Conservation (phyloP, 1,139 yeast species). For the Candida sp. region DNA sequence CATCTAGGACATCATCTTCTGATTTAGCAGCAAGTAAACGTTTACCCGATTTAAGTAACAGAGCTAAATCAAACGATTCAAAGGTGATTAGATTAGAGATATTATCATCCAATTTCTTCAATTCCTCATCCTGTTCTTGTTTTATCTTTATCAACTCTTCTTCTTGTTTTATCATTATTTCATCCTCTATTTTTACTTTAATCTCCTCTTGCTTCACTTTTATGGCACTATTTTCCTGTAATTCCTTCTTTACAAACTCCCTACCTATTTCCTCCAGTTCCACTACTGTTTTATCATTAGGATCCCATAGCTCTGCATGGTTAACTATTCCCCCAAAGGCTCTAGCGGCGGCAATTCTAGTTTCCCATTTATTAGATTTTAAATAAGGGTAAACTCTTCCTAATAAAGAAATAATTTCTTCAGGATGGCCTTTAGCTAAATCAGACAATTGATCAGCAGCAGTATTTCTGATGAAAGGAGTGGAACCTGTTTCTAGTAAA, state of each 20-base stretch:
- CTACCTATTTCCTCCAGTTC: constrained; percentile 17
- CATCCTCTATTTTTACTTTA: not conserved
- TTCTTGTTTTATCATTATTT: constrained; percentile 23
- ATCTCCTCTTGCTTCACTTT: constrained; percentile 1
- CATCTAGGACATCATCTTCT: constrained; percentile 21
- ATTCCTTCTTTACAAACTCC: constrained; percentile 14
- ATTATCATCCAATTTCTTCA: constrained; percentile 46
- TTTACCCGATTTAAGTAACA: constrained; percentile 65
- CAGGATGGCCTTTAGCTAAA: constrained; percentile 92
- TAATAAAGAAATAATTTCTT: constrained; percentile 77
- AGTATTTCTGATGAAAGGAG: constrained; percentile 88
- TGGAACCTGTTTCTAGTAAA: constrained; percentile 90
- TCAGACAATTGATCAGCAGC: constrained; percentile 98
- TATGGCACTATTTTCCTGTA: constrained; percentile 13
- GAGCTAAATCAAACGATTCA: constrained; percentile 59
- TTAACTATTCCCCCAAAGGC: constrained; percentile 94
- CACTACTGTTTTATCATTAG: constrained; percentile 46
- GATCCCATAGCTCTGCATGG: constrained; percentile 82
- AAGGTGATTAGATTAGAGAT: constrained; percentile 53
- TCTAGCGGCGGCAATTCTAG: constrained; percentile 90
- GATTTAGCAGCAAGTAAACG: constrained; percentile 73
- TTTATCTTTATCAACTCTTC: constrained; percentile 30
- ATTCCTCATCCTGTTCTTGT: constrained; percentile 42
- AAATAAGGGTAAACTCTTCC: constrained; percentile 92
- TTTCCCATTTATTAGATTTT: constrained; percentile 88